phyloP scores from a whole-genome alignment of 306 rosid species.

The Castanea sativa region DNA sequence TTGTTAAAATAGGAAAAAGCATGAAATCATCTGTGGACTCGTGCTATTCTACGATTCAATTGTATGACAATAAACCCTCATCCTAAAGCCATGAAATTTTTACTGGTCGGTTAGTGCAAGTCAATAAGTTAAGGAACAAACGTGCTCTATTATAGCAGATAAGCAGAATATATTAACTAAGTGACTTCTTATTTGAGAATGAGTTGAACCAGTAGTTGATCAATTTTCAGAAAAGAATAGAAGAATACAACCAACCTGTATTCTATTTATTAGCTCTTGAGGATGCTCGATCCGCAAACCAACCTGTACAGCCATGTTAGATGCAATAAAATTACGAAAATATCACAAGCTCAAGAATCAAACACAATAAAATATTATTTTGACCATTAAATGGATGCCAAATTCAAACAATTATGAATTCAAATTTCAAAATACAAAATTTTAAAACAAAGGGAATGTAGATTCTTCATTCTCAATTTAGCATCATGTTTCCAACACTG shows the following conservation, averaged over 20 bases:
- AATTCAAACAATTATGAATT: neutral
- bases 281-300: conserved; percentile 98
- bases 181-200: neutral
- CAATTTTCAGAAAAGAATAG: conserved; percentile 10
- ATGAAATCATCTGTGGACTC: neutral
- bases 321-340: conserved; percentile 15
- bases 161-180: neutral
- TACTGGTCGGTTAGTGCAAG: neutral
- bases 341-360: conserved; percentile 6
- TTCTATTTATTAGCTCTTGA: conserved; percentile 78
- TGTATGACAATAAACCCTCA: neutral
- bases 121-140: neutral
- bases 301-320: conserved; percentile 54
- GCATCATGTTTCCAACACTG: too few relatives aligned
- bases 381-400: conserved; percentile 12
- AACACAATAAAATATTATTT: conserved; percentile 12
- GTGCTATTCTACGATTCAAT: neutral
- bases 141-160: neutral
- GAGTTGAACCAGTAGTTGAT: neutral
- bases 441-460: too few relatives aligned
- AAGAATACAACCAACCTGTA: conserved; percentile 61
- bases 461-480: too few relatives aligned
- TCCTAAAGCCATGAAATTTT: neutral
- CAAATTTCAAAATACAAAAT: too few relatives aligned
- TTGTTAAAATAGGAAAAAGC: neutral